Conservation (phyloP, 768 basidiomycete species). For the Leccinellum albellum region DNA sequence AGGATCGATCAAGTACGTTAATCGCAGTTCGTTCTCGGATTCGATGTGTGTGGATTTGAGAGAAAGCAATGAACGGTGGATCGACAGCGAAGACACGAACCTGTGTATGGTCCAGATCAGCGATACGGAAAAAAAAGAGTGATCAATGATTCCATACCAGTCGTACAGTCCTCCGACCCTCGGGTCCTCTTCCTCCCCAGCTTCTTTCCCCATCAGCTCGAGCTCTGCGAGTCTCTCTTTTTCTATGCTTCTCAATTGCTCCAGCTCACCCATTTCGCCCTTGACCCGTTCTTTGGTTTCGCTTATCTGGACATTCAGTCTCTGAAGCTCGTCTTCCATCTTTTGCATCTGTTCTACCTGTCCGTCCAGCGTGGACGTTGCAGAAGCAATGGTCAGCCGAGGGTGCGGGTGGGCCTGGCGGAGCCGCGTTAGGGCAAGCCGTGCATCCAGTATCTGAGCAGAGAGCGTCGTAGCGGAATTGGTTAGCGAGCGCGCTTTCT, state of each 20-base stretch:
- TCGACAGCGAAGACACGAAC: slow-evolving; percentile 63
- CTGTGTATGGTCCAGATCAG: slow-evolving; percentile 35
- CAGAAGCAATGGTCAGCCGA: slow-evolving; percentile 71
- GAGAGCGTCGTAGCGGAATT: slow-evolving; percentile 57
- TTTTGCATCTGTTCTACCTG: slow-evolving; percentile 79
- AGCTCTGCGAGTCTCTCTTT: slow-evolving; percentile 60
- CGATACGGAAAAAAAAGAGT: neutral
- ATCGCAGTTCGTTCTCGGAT: slow-evolving; percentile 74
- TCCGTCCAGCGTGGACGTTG: slow-evolving; percentile 66
- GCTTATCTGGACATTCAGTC: slow-evolving; percentile 47
- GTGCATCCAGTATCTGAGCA: slow-evolving; percentile 78
- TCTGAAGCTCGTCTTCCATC: slow-evolving; percentile 63
- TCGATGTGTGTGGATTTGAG: slow-evolving; percentile 55
- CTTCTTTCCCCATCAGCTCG: slow-evolving; percentile 47
- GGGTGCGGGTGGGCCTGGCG: slow-evolving; percentile 79
- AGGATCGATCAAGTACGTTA: slow-evolving; percentile 55
- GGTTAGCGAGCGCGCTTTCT: slow-evolving; percentile 49
- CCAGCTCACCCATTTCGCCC: slow-evolving; percentile 49
- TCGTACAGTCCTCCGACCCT: slow-evolving; percentile 63
- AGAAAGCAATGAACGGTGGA: slow-evolving; percentile 61
- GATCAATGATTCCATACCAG: slow-evolving; percentile 45
- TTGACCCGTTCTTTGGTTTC: slow-evolving; percentile 62
- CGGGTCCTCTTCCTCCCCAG: slow-evolving; percentile 59
- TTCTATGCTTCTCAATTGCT: slow-evolving; percentile 59
- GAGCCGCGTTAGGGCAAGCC: slow-evolving; percentile 73